phyloP scores from a whole-genome alignment of 768 basidiomycete genomes.

The Lactarius sanguifluus region DNA sequence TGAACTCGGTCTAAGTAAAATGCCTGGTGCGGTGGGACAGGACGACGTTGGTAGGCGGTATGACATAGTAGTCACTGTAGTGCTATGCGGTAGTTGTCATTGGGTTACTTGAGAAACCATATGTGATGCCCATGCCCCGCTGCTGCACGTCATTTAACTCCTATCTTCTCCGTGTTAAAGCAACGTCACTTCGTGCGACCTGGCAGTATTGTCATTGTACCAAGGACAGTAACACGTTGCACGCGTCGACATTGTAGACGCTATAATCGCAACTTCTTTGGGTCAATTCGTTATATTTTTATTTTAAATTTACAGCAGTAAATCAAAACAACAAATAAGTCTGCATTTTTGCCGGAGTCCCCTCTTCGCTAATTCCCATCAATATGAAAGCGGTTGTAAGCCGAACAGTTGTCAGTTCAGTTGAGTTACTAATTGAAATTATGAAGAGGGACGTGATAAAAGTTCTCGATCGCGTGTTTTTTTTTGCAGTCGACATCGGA shows the following conservation, averaged over 20 bases:
- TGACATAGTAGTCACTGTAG: neutral
- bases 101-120: neutral
- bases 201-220: no score
- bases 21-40: neutral
- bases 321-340: no score
- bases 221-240: neutral
- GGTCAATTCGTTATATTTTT: no score
- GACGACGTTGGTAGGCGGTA: neutral
- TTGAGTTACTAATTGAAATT: neutral
- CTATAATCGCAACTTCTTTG: no score
- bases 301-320: no score
- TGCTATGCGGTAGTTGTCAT: neutral
- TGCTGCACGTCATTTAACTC: neutral
- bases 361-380: neutral
- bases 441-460: neutral
- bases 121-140: neutral
- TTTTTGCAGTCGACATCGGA: neutral
- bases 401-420: neutral
- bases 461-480: neutral
- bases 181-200: no score
- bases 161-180: neutral
- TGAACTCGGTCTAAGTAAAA: slow-evolving; percentile 36
- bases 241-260: no score
- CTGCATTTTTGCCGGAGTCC: no score
- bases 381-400: neutral